Evolutionary conservation across 2,329 filamentous ascomycete genomes (phyloP).

Genomic region (Huntiella moniliformis): DNA sequence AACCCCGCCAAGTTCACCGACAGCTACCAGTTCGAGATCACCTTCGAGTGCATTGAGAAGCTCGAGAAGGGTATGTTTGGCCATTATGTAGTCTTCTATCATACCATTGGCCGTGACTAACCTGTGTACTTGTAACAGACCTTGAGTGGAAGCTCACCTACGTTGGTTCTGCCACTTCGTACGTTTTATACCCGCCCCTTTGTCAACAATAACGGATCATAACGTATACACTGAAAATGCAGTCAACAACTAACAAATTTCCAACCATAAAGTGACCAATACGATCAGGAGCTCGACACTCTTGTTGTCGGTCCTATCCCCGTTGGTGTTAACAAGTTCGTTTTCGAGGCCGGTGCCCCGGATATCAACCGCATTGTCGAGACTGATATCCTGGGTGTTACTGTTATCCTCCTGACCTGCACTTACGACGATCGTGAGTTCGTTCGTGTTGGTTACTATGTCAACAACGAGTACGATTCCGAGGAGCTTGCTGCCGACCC

Average conservation of each 20-base stretch:
- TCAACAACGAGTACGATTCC: slow-evolving; percentile 96
- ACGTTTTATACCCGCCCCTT: slow-evolving; percentile 23
- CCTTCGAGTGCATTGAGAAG: slow-evolving; percentile 89
- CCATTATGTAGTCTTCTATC: not conserved
- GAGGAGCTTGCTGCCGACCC: slow-evolving; percentile 79
- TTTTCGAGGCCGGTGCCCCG: slow-evolving; percentile 89
- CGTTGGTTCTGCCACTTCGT: slow-evolving; percentile 95
- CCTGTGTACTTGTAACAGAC: slow-evolving; percentile 34
- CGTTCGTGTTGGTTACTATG: slow-evolving; percentile 95
- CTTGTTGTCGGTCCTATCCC: slow-evolving; percentile 95
- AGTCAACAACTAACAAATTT: not conserved
- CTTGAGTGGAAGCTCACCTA: slow-evolving; percentile 99
- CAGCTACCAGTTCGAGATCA: slow-evolving; percentile 94
- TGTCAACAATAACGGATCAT: not conserved
- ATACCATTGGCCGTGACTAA: slow-evolving; percentile 12
- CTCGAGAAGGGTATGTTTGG: slow-evolving; percentile 61
- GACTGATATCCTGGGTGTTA: slow-evolving; percentile 90
- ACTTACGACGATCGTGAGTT: slow-evolving; percentile 95
- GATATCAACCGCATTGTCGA: slow-evolving; percentile 81
- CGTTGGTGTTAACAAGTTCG: slow-evolving; percentile 93
- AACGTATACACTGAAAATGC: too few relatives aligned
- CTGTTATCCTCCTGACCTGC: slow-evolving; percentile 88
- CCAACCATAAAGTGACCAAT: slow-evolving; percentile 49
- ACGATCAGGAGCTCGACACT: slow-evolving; percentile 95
- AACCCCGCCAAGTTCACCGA: slow-evolving; percentile 90